Base-by-base conservation (phyloP, 768 basidiomycete species). In the Auricularia cornea region DNA sequence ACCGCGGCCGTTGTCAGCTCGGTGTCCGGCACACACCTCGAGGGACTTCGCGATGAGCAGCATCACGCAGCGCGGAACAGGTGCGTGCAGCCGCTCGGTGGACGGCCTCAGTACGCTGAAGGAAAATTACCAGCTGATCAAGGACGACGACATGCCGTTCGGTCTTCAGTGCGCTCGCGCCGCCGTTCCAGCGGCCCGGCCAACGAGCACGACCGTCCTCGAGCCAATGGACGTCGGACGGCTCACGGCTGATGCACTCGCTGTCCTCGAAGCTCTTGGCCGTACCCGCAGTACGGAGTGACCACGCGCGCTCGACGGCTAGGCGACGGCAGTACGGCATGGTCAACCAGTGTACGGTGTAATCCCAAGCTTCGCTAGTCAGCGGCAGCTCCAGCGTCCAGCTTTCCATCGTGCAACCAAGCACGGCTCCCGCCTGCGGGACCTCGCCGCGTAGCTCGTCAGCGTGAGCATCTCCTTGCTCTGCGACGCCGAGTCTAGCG, bases 61-160 rank as follows among this genome's bases (percentile, higher is more conserved):
- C 85, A 88, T 57, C 76, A 80, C 51, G 62, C 75, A n/a, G 89
- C 89, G 2, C 81, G 81, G 62, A 88, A 93, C 59, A 84, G 80
- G 89, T 89, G 71, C 65, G 90, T 80, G 8, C 40, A 30, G 14
- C 40, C n/a, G 52, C 51, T n/a, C 10, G 23, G 16, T n/a, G 10
- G 10, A 52, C 51, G 6, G 8, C 38, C 57, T 29, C 30, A 3
- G 10, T 61, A 94, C n/a, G 92, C 67, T 75, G 94, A 30, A 81
- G 84, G 84, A 56, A 80, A 93, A 38, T 95, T n/a, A n/a, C n/a
- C n/a, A n/a, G n/a, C n/a, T 92, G 72, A 78, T 81, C 35, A 85
- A 89, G 66, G 90, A 86, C 29, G 84, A 90, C 64, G 88, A 94
- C 69, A 80, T 84, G 28, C 83, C 87, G 6, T 95, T 85, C n/a